Evolutionary conservation across 2,329 filamentous ascomycete genomes (phyloP), one percentile per base, ranked within the genome.

Genomic region (Ciborinia camelliae): DNA sequence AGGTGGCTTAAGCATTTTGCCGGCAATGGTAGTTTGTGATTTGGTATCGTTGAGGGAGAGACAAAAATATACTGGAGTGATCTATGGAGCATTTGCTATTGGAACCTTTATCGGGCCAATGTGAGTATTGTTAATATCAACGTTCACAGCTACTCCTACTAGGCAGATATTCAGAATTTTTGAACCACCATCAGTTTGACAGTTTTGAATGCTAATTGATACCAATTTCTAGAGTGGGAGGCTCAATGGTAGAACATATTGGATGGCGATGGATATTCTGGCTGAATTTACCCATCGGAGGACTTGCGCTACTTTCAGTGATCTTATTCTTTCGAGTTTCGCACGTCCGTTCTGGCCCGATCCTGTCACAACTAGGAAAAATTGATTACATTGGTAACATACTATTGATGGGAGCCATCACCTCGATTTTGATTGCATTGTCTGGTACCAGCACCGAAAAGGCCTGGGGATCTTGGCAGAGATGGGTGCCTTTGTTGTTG

Each of bases 351-450:
- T 39, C 37, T 39, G 37, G 37, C 15, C 37, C 9, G 1, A 39
- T 14, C 37, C 12, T 39, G 20, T 23, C 23, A 26, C 45, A 48
- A 23, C 14, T 48, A 48, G 9, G 12, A 48, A 48, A 48, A 39
- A 10, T 90, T 26, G 87, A 90, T 72, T 90, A 82, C 79, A 60
- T 84, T 23, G 88, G 88, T 2, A 81, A 82, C 6, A 66, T 81
- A 0, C 71, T 90, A 4, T 88, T 90, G 71, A 78, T 87, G 26
- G 80, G 77, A 9, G 82, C 82, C 82, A 28, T 64, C 67, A 84
- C 84, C 0, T 80, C 80, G 41, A 82, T 88, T 69, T 74, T 88
- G 39, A 83, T 87, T 53, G 82, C 84, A 0, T 73, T 89, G 4
- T 85, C 85, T 1, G 86, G 84, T 78, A 63, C 57, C n/a, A 65